phyloP scores from a whole-genome alignment of 257 asterid genomes.

The Nicotiana sylvestris region DNA sequence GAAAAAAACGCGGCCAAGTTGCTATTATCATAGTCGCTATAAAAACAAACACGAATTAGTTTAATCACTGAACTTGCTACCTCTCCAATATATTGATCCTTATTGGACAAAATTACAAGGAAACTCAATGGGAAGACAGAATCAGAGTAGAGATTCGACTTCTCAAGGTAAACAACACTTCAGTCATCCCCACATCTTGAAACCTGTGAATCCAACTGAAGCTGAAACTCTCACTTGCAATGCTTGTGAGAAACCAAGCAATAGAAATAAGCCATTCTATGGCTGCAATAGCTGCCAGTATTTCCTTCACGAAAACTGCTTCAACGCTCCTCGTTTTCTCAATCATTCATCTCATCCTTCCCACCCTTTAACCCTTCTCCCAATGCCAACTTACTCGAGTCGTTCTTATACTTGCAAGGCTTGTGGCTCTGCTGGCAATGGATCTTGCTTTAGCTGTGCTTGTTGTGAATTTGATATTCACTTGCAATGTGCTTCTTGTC shows the following conservation, averaged over 20 bases:
- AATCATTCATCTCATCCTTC: constrained; percentile 27
- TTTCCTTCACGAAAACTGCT: constrained; percentile 30
- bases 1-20: not conserved
- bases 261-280: constrained; percentile 9
- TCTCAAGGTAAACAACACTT: constrained; percentile 22
- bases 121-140: not conserved
- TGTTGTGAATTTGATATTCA: constrained; percentile 33
- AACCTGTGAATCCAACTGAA: constrained; percentile 6
- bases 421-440: constrained; percentile 19
- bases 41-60: not conserved
- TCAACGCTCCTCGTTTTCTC: constrained; percentile 32
- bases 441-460: constrained; percentile 30
- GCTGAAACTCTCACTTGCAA: constrained; percentile 22
- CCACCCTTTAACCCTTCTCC: constrained; percentile 32
- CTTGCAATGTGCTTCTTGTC: constrained; percentile 18
- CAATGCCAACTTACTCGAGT: constrained; percentile 19
- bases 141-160: not conserved
- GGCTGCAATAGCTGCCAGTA: constrained; percentile 32
- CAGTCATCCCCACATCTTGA: constrained; percentile 32
- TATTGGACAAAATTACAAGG: not conserved
- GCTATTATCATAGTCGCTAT: not conserved
- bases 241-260: constrained; percentile 17
- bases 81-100: not conserved
- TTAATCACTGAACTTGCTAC: not conserved
- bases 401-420: constrained; percentile 22